Conservation (phyloP, 1,139 yeast species). For the Hanseniaspora gamundiae region DNA sequence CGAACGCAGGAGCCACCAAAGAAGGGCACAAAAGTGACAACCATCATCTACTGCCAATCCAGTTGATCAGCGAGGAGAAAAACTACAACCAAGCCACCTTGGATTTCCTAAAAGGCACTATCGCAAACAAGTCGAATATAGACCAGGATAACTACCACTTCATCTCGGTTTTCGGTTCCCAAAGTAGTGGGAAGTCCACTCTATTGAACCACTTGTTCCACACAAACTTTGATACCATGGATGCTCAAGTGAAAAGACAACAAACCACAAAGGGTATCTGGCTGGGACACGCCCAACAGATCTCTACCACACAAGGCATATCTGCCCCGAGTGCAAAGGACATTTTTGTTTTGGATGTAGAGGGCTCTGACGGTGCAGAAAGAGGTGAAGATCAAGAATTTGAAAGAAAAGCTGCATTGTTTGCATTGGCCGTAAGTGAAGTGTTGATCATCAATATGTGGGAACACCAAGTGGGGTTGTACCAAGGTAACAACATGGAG, state of each 20-base stretch:
- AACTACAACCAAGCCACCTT: constrained; percentile 35
- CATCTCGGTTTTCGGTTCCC: constrained; percentile 93
- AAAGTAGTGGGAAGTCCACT: constrained; percentile 92
- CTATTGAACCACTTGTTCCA: constrained; percentile 73
- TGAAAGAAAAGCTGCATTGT: constrained; percentile 89
- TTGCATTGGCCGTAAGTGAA: constrained; percentile 88
- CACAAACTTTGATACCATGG: constrained; percentile 88
- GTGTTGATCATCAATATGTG: constrained; percentile 84
- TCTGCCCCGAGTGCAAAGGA: constrained; percentile 19
- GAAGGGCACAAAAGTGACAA: background rate
- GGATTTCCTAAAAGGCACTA: constrained; percentile 26
- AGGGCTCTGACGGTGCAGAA: constrained; percentile 96
- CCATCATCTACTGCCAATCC: constrained; percentile 29
- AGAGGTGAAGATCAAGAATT: constrained; percentile 98
- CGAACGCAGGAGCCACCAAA: no score
- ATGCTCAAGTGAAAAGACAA: constrained; percentile 54
- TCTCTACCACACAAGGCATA: constrained; percentile 22
- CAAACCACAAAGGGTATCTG: constrained; percentile 94
- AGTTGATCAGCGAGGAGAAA: constrained; percentile 71
- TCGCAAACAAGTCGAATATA: constrained; percentile 12
- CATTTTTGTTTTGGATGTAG: constrained; percentile 87
- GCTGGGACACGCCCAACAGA: constrained; percentile 57
- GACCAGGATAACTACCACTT: constrained; percentile 57
- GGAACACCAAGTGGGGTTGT: constrained; percentile 94
- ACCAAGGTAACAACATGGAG: constrained; percentile 98